Conservation (phyloP, 495 filamentous ascomycete genomes). For the Pyrenula aspistea region DNA sequence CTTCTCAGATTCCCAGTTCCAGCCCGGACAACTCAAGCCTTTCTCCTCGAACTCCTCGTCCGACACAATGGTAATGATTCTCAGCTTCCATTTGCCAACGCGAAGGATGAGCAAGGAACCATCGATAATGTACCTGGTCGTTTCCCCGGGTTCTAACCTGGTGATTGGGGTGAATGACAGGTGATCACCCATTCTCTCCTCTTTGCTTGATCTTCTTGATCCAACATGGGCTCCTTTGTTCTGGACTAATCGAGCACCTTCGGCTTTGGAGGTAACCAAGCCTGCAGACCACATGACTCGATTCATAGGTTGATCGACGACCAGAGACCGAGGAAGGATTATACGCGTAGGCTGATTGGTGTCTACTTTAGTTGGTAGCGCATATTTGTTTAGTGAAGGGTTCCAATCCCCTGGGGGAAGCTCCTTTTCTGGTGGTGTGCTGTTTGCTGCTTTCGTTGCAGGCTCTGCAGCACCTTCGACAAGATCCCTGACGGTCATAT, state of each 20-base stretch:
- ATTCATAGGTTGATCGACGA: constrained; percentile 47
- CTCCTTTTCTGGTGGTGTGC: constrained; percentile 11
- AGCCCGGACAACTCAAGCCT: constrained; percentile 31
- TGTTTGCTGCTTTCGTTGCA: constrained; percentile 34
- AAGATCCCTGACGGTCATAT: not conserved
- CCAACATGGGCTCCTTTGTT: constrained; percentile 55
- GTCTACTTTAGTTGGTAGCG: constrained; percentile 1
- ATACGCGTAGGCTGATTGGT: constrained; percentile 33
- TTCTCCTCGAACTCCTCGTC: constrained; percentile 51
- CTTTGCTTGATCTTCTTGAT: constrained; percentile 36
- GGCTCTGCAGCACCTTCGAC: constrained; percentile 11
- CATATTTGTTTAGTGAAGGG: constrained; percentile 5
- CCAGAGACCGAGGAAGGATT: constrained; percentile 52
- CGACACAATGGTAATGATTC: constrained; percentile 56
- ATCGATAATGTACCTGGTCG: constrained; percentile 49
- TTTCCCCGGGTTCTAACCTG: constrained; percentile 43
- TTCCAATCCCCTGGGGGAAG: not conserved
- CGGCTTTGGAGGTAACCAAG: constrained; percentile 48
- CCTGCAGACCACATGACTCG: constrained; percentile 57
- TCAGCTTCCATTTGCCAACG: constrained; percentile 70
- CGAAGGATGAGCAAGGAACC: constrained; percentile 55
- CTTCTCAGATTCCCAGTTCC: constrained; percentile 12
- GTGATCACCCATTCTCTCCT: constrained; percentile 38
- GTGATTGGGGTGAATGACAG: constrained; percentile 53
- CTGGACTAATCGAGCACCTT: constrained; percentile 51